These are phyloP conservation scores for Athelia psychrophila DNA, from an alignment of 1,284 basidiomycete species.

Conservation along the genomic window DNA sequence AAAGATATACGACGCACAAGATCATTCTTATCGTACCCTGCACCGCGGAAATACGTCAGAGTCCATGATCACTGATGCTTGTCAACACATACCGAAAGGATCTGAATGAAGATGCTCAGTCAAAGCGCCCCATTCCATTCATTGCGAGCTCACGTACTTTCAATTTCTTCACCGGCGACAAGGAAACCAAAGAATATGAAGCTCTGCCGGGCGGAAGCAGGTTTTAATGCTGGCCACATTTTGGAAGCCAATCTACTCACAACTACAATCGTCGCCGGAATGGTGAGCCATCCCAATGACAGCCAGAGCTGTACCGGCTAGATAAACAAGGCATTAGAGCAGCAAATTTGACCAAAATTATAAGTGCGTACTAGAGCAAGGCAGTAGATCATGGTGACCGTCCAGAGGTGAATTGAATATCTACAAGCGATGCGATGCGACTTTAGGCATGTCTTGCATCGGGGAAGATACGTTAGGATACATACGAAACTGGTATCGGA, in stretches of 20 bases:
- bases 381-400: slow-evolving; percentile 57
- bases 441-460: too few species aligned
- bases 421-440: slow-evolving; percentile 33
- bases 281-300: slow-evolving; percentile 58
- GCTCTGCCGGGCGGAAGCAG: slow-evolving; percentile 20
- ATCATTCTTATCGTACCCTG: slow-evolving; percentile 66
- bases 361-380: slow-evolving; percentile 44
- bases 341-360: neutral
- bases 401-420: slow-evolving; percentile 65
- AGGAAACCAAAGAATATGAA: slow-evolving; percentile 72
- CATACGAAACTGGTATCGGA: slow-evolving; percentile 76
- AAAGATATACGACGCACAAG: slow-evolving; percentile 35
- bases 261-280: slow-evolving; percentile 52
- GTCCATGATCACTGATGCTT: slow-evolving; percentile 5
- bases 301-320: neutral
- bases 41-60: slow-evolving; percentile 44
- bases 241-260: slow-evolving; percentile 16
- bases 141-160: slow-evolving; percentile 42
- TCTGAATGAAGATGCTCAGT: neutral
- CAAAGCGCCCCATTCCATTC: neutral
- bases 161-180: slow-evolving; percentile 68
- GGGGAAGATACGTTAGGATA: slow-evolving; percentile 5
- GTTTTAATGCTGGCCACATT: neutral
- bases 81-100: slow-evolving; percentile 7
- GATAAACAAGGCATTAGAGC: neutral